A percentile compares a stretch with the other conserved stretches of the same genome.
Evolutionary conservation across 2,329 filamentous ascomycete species (phyloP).

Genomic region (Aschersonia sp.): DNA sequence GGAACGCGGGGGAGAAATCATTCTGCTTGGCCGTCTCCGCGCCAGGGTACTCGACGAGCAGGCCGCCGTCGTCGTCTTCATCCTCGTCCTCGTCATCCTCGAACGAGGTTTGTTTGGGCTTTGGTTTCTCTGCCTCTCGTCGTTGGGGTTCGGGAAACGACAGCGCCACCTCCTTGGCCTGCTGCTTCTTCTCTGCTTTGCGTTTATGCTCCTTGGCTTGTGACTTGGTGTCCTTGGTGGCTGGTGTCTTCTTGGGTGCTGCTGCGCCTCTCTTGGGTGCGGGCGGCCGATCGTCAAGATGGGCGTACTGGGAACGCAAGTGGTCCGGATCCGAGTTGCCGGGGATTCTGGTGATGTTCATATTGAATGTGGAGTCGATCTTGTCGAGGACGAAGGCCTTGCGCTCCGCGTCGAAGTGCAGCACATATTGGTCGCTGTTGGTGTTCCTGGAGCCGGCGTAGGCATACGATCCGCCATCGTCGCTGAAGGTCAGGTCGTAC

Average conservation of each 20-base stretch:
- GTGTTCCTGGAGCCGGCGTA: constrained; percentile 46
- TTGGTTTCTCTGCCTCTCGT: constrained; percentile 16
- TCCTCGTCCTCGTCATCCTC: constrained; percentile 35
- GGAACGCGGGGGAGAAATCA: constrained; percentile 36
- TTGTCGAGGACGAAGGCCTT: constrained; percentile 73
- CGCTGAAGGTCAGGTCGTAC: constrained; percentile 41
- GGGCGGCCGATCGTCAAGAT: constrained; percentile 31
- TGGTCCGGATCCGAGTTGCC: constrained; percentile 47
- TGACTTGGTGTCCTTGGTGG: constrained; percentile 10
- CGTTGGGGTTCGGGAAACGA: constrained; percentile 18
- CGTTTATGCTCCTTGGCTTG: constrained; percentile 10
- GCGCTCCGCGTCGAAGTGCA: constrained; percentile 62
- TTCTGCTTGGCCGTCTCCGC: constrained; percentile 23
- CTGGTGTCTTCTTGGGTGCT: constrained; percentile 11
- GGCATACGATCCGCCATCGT: constrained; percentile 41
- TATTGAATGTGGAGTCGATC: constrained; percentile 68
- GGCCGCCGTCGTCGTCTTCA: constrained; percentile 40
- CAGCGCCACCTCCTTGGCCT: constrained; percentile 21
- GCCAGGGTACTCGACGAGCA: constrained; percentile 46
- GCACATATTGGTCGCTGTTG: constrained; percentile 43
- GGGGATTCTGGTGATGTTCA: constrained; percentile 66
- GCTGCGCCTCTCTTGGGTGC: constrained; percentile 11
- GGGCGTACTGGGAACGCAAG: constrained; percentile 52
- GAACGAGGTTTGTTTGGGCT: constrained; percentile 7
- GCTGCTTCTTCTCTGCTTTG: constrained; percentile 19